Percentiles rank a stretch among this genome's conserved stretches.
Evolutionary conservation across 148 eudicot species (phyloP).

Genomic region (Fagopyrum esculentum): DNA sequence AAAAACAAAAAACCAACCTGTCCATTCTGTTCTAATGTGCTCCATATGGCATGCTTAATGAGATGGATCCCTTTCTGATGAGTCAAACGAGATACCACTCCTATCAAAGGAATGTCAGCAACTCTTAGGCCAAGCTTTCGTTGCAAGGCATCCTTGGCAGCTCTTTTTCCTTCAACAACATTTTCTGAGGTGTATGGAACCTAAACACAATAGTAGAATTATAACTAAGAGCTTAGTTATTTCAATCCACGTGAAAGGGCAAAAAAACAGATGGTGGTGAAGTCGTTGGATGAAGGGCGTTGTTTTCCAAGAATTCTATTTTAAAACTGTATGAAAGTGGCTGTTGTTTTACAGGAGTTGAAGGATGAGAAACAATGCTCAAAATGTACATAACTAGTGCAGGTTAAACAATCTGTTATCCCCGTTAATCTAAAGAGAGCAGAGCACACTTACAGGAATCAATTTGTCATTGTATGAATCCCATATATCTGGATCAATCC

Average conservation of each 20-base stretch:
- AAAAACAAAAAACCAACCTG: conserved; percentile 40
- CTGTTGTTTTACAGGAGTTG: no score
- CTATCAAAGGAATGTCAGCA: conserved; percentile 72
- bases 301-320: no score
- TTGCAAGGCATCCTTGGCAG: conserved; percentile 92
- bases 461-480: conserved; percentile 85
- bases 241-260: no score
- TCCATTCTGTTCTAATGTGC: conserved; percentile 77
- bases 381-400: not conserved
- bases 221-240: not conserved
- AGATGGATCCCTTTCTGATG: conserved; percentile 99
- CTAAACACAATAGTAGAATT: conserved; percentile 29
- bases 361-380: not conserved
- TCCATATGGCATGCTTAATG: conserved; percentile 93
- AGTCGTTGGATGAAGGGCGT: no score
- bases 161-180: conserved; percentile 82
- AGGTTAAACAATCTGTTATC: not conserved
- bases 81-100: conserved; percentile 88
- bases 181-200: conserved; percentile 75
- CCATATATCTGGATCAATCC: conserved; percentile 97
- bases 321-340: no score
- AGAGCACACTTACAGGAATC: conserved; percentile 64
- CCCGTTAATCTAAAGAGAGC: not conserved
- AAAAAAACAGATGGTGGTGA: no score
- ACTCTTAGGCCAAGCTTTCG: conserved; percentile 63